phyloP scores from a whole-genome alignment of 2,329 filamentous ascomycete genomes.

The Fusarium camptoceras region DNA sequence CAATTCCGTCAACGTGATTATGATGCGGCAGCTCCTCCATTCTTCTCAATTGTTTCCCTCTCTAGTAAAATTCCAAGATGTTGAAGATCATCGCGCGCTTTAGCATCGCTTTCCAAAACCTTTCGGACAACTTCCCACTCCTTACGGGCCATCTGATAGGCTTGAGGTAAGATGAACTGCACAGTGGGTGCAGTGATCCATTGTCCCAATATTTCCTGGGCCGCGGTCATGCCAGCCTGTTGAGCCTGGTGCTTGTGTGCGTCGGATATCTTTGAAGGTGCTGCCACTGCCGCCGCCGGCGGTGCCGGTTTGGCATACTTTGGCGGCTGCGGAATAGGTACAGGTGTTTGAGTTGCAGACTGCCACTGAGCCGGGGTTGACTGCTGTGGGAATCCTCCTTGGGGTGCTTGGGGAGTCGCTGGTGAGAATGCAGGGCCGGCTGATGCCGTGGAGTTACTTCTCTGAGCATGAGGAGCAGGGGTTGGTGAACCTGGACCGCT shows the following conservation, averaged over 20 bases:
- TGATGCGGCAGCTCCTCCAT: constrained; percentile 18
- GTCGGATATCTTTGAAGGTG: constrained; percentile 45
- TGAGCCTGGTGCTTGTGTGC: constrained; percentile 58
- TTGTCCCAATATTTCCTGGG: constrained; percentile 72
- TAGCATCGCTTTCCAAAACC: constrained; percentile 74
- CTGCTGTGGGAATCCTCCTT: constrained; percentile 51
- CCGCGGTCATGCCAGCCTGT: constrained; percentile 66
- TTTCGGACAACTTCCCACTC: constrained; percentile 80
- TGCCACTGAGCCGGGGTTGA: constrained; percentile 50
- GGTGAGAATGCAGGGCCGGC: constrained; percentile 66
- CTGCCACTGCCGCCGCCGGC: background rate
- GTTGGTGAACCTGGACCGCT: constrained; percentile 49
- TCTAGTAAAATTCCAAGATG: constrained; percentile 68
- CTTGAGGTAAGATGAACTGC: constrained; percentile 75
- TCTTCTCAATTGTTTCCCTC: constrained; percentile 54
- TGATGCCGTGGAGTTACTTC: constrained; percentile 60
- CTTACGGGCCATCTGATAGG: constrained; percentile 73
- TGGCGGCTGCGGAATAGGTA: constrained; percentile 52
- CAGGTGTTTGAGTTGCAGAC: constrained; percentile 49
- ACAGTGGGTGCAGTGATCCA: constrained; percentile 74
- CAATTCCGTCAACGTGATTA: constrained; percentile 13
- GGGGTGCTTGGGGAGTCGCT: constrained; percentile 56
- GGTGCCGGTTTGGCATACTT: constrained; percentile 37
- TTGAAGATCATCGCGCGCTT: constrained; percentile 71
- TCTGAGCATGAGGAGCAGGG: constrained; percentile 52